These are phyloP conservation scores for Sporothrix inflata DNA, from an alignment of 2,329 filamentous ascomycete species.

Conservation along the genomic window DNA sequence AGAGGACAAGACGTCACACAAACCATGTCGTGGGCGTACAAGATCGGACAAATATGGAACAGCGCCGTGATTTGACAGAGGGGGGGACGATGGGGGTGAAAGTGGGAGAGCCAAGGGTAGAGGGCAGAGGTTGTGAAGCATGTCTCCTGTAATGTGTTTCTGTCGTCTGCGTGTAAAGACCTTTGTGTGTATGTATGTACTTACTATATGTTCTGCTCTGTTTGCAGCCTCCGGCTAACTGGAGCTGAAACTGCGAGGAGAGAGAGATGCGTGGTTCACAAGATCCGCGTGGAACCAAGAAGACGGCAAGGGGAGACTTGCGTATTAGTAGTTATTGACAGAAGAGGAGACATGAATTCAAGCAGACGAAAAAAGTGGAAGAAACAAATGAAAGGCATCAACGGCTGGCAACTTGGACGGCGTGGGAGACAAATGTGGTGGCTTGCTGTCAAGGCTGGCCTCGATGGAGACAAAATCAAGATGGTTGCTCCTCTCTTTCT, in stretches of 20 bases:
- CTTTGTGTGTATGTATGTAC: neutral
- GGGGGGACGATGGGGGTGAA: neutral
- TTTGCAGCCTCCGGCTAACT: neutral
- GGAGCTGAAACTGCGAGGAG: neutral
- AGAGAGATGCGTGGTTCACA: neutral
- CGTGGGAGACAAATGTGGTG: neutral
- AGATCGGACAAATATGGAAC: constrained; percentile 19
- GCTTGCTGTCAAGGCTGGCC: neutral
- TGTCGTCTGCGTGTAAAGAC: neutral
- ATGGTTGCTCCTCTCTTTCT: neutral
- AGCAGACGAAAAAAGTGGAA: neutral
- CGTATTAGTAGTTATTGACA: neutral
- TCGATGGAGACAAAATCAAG: neutral
- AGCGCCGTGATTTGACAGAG: constrained; percentile 4
- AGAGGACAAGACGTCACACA: constrained; percentile 5
- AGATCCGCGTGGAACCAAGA: neutral
- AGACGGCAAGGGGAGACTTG: neutral
- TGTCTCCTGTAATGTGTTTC: neutral
- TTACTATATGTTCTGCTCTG: constrained; percentile 4
- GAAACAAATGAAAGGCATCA: neutral
- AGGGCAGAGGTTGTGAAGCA: too few relatives aligned
- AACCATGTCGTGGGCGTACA: constrained; percentile 12
- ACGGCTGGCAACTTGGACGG: neutral
- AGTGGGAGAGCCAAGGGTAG: too few relatives aligned
- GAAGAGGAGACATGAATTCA: neutral